Evolutionary conservation across 202 grass and related monocot genomes (phyloP), one percentile per base, ranked within the genome.

Genomic region (Schoenoplectus triqueter): DNA sequence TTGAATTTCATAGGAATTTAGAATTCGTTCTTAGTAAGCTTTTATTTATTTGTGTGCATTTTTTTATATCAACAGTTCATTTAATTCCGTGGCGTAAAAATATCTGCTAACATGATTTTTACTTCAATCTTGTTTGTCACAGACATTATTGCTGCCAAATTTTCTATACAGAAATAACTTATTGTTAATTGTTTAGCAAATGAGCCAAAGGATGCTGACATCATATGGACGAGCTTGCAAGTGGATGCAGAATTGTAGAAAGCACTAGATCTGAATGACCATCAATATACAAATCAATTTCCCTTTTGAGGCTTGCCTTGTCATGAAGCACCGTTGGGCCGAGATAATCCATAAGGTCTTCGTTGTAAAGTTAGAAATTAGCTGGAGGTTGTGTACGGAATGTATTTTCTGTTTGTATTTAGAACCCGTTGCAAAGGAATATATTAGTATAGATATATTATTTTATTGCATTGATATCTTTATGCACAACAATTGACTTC

Each of bases 321-420:
- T 98, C 79, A 98, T 98, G 95, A 98, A 98, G 73, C 95, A 98
- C 68, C 89, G 95, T 82, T 82, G 95, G 42, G 95, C 92, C 0
- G 92, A 95, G 67, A 98, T 92, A 9, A 91, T 98, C 81, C 87
- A 89, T 18, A 93, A 92, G 95, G 95, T 95, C 14, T 67, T 61
- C 21, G 41, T 46, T 86, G 31, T 84, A 31, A 31, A 31, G 31
- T 31, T 31, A 31, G 31, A 31, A 31, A 31, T 31, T 31, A 31
- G 31, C 31, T 31, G 31, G 31, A 31, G 31, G 31, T 31, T 31
- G 31, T 31, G 31, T 31, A 31, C 31, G 31, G 31, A 31, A 31
- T 31, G 31, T 31, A 31, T 31, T 31, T 31, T 31, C 31, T 31
- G 31, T 31, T 31, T 31, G 31, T 31, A 31, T 31, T 31, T 31